Percentiles rank a stretch among this genome's conserved stretches.
phyloP scores from a whole-genome alignment of 2,329 filamentous ascomycete genomes.

The Aspergillus clavatus region DNA sequence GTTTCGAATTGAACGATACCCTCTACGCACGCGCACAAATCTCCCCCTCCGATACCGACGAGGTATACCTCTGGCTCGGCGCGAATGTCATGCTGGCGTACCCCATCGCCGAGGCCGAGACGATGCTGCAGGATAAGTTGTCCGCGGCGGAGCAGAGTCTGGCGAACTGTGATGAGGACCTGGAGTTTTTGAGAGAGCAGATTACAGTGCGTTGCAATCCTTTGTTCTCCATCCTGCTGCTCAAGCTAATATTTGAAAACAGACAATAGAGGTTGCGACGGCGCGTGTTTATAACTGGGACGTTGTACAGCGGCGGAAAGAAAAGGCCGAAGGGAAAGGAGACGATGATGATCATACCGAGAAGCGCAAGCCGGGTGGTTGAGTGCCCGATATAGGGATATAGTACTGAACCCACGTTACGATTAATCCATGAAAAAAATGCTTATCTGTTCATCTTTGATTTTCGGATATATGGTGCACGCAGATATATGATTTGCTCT shows the following conservation, averaged over 20 bases:
- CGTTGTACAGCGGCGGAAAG: slow-evolving; percentile 89
- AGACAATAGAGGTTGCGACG: slow-evolving; percentile 95
- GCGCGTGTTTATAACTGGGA: slow-evolving; percentile 99
- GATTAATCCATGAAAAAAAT: no score
- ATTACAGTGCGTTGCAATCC: slow-evolving; percentile 67
- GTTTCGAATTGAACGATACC: slow-evolving; percentile 95
- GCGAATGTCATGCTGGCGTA: slow-evolving; percentile 98
- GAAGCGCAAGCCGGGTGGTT: slow-evolving; percentile 21
- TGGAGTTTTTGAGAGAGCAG: slow-evolving; percentile 93
- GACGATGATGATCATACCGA: slow-evolving; percentile 44
- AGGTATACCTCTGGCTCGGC: slow-evolving; percentile 97
- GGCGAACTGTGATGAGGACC: slow-evolving; percentile 87
- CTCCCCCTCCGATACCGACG: slow-evolving; percentile 64
- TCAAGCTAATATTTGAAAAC: background rate
- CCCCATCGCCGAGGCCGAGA: slow-evolving; percentile 79
- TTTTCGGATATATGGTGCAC: no score
- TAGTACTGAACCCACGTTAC: background rate
- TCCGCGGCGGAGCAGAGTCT: slow-evolving; percentile 73
- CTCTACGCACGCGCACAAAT: slow-evolving; percentile 84
- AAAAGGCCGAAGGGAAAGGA: slow-evolving; percentile 58
- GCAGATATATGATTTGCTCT: no score
- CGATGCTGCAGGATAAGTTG: slow-evolving; percentile 71
- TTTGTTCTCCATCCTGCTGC: background rate
- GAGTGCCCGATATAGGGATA: background rate
- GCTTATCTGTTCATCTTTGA: no score